A percentile compares a stretch with the other conserved stretches of the same genome.
These are phyloP conservation scores for Neophaeococcomyces aloes DNA, from an alignment of 2,329 filamentous ascomycete genomes.

Conservation along the genomic window DNA sequence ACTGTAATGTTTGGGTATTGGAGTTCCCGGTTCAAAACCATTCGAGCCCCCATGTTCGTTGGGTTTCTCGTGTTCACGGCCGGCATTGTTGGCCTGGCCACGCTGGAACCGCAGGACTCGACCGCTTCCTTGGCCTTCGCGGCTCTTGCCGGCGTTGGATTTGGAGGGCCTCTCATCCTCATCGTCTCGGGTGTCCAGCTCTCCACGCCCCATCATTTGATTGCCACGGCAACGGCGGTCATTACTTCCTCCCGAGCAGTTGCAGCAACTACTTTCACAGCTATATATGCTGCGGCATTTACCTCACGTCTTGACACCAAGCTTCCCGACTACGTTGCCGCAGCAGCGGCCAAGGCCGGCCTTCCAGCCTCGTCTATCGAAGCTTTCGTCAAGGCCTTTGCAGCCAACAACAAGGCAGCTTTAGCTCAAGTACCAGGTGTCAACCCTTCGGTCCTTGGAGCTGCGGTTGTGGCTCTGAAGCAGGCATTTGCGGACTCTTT, in stretches of 20 bases:
- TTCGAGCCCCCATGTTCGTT: constrained; percentile 14
- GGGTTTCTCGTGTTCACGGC: constrained; percentile 17
- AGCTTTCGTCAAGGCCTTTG: too few relatives aligned
- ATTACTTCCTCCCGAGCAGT: constrained; percentile 16
- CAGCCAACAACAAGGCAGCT: constrained; percentile 14
- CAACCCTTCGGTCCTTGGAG: constrained; percentile 9
- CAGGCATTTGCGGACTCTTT: constrained; percentile 17
- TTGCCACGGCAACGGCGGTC: constrained; percentile 17
- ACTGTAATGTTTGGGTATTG: constrained; percentile 13
- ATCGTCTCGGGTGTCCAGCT: constrained; percentile 18
- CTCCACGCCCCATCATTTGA: constrained; percentile 14
- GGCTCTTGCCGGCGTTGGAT: constrained; percentile 14
- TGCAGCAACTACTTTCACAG: constrained; percentile 16
- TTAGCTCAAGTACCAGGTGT: constrained; percentile 11
- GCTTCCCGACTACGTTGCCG: constrained; percentile 10
- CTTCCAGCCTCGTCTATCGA: constrained; percentile 10
- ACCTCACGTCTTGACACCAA: constrained; percentile 11
- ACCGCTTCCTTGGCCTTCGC: constrained; percentile 7
- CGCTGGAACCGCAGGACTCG: constrained; percentile 11
- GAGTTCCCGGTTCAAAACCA: constrained; percentile 15
- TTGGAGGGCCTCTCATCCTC: constrained; percentile 16
- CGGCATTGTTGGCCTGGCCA: constrained; percentile 13
- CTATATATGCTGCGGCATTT: constrained; percentile 15
- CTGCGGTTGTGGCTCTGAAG: constrained; percentile 9
- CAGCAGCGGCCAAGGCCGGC: constrained; percentile 11